Evolutionary conservation across 164 flowering plant genomes (phyloP).

Genomic region (Dillenia turbinata): DNA sequence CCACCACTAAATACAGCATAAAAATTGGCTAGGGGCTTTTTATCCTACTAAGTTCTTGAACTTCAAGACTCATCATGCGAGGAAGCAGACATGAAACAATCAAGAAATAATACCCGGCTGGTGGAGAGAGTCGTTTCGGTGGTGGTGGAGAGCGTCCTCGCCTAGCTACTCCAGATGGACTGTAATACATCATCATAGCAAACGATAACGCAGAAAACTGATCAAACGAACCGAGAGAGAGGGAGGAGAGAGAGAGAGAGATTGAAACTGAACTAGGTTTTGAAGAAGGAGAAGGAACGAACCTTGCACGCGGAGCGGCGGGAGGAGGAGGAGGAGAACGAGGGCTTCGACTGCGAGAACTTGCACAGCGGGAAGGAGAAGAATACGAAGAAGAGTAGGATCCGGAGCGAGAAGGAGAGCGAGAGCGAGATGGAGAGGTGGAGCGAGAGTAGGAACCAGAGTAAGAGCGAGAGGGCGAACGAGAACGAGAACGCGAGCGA

Average conservation of each 20-base stretch:
- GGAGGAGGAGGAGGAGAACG: slow-evolving; percentile 15
- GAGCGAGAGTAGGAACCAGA: slow-evolving; percentile 30
- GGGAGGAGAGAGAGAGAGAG: background rate
- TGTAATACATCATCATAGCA: slow-evolving; percentile 4
- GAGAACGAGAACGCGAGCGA: slow-evolving; percentile 27
- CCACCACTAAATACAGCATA: too few species aligned
- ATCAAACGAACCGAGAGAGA: background rate
- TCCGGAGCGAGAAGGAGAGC: slow-evolving; percentile 33
- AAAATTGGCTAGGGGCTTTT: too few species aligned
- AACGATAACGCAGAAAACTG: too few species aligned
- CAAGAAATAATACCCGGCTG: slow-evolving; percentile 35
- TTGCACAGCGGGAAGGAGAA: slow-evolving; percentile 43
- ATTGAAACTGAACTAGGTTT: background rate
- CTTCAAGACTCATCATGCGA: too few species aligned
- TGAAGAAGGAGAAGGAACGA: background rate
- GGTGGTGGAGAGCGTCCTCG: slow-evolving; percentile 60
- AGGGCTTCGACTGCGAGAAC: slow-evolving; percentile 51
- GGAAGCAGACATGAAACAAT: too few species aligned
- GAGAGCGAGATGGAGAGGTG: slow-evolving; percentile 43
- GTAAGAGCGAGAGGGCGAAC: slow-evolving; percentile 34
- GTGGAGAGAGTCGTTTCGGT: slow-evolving; percentile 43
- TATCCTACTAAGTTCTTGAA: too few species aligned
- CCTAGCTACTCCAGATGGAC: slow-evolving; percentile 35
- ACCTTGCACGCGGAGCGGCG: slow-evolving; percentile 24
- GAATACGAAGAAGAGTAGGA: slow-evolving; percentile 46